Evolutionary conservation across 495 filamentous ascomycete species (phyloP), one percentile per base, ranked within the genome.

Genomic region (Penicillium crystallinum): DNA sequence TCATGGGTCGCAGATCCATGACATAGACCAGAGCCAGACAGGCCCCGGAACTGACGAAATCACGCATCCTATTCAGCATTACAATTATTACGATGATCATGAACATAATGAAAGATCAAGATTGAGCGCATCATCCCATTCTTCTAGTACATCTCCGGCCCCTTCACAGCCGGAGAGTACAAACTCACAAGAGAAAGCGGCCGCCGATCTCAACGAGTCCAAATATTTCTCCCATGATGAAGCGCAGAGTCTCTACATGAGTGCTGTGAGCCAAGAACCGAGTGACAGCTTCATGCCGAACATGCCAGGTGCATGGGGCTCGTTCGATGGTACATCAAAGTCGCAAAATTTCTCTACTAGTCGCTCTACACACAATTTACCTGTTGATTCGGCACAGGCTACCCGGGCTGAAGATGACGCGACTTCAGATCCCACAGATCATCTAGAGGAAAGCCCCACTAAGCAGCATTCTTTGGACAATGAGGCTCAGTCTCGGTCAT

Each of bases 241-340:
- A 52, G 93, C 93, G 0, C 86, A 92, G 59, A 97, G 93, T 68
- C 87, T 99, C 84, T 97, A 97, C 56, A 91, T 97, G 82, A 88
- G 84, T 59, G 86, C 86, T 18, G 72, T 87, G 9, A 84, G 81
- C 41, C 63, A 72, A 34, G 63, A 53, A 17, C 58, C 58, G 10
- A 66, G 64, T 40, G 62, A 61, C 53, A 69, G 42, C 60, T 74
- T 68, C 29, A 77, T 62, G 61, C 69, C 65, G 22, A 69, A 67
- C 31, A 83, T 86, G 68, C 84, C 84, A 11, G 84, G 83, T 5
- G 75, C 67, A 30, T 87, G 82, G 84, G 80, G 79, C 55, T 77
- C 68, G 5, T 69, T 65, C 21, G 60, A 59, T 21, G 47, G 61
- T 25, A 35, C 38, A 23, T 38, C 43, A 11, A 27, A 51, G 2